phyloP scores from a whole-genome alignment of 208 protist genomes.

The Wallacemonas sp. region DNA sequence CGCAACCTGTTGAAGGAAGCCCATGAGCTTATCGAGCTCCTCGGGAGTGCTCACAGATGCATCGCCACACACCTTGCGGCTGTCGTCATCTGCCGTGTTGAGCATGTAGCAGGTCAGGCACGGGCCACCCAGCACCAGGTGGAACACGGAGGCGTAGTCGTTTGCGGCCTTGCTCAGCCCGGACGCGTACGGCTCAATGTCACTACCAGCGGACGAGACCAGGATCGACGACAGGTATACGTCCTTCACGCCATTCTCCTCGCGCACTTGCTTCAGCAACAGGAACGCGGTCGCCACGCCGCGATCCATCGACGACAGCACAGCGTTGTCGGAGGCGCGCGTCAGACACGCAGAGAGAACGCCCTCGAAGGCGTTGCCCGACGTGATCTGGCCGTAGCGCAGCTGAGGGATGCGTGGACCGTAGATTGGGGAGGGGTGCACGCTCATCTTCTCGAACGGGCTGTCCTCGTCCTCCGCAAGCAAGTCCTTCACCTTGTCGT shows the following conservation, averaged over 20 bases:
- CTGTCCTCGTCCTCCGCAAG: conserved; percentile 23
- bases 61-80: not conserved
- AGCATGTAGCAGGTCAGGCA: conserved; percentile 71
- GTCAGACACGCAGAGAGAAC: conserved; percentile 40
- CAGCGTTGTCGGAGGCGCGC: conserved; percentile 31
- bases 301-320: conserved; percentile 37
- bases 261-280: conserved; percentile 47
- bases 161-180: conserved; percentile 38
- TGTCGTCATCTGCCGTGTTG: conserved; percentile 58
- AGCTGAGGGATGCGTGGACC: conserved; percentile 66
- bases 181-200: conserved; percentile 49
- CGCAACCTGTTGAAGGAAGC: conserved; percentile 45
- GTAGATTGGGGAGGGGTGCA: conserved; percentile 78
- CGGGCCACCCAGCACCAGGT: conserved; percentile 68
- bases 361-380: conserved; percentile 45
- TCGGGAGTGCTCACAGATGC: not conserved
- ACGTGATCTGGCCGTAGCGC: conserved; percentile 47
- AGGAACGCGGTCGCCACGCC: conserved; percentile 58
- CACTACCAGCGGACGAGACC: conserved; percentile 49
- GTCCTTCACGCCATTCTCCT: conserved; percentile 55
- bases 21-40: conserved; percentile 31
- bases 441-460: conserved; percentile 45
- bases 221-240: conserved; percentile 72
- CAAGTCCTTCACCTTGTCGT: conserved; percentile 73
- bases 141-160: conserved; percentile 62